Conservation (phyloP, 495 filamentous ascomycete genomes). For the Baudoinia panamericana region DNA sequence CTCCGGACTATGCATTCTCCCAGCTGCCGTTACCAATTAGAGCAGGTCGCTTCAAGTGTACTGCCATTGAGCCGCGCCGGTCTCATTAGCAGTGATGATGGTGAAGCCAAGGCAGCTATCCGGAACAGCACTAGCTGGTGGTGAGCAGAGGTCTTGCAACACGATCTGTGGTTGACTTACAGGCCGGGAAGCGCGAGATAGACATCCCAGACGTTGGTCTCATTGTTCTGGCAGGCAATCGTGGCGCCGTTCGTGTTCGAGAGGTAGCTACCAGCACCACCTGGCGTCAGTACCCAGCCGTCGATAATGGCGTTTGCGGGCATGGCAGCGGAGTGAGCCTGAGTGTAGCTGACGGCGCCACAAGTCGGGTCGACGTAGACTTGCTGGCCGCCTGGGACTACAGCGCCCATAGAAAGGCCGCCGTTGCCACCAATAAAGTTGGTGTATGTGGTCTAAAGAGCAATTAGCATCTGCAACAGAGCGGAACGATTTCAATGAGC, state of each 20-base stretch:
- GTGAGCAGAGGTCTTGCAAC: constrained; percentile 5
- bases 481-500: neutral
- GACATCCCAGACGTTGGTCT: constrained; percentile 7
- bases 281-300: constrained; percentile 11
- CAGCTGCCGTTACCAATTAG: too few species aligned
- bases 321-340: constrained; percentile 11
- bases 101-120: constrained; percentile 9
- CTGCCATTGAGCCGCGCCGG: constrained; percentile 16
- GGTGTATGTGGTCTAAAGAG: constrained; percentile 3
- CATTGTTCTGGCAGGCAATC: constrained; percentile 2
- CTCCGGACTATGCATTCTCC: too few species aligned
- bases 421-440: constrained; percentile 8
- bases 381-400: constrained; percentile 21
- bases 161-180: constrained; percentile 10
- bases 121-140: too few species aligned
- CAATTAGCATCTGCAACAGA: neutral
- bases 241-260: constrained; percentile 1
- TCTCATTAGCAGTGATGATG: constrained; percentile 10
- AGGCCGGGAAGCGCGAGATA: neutral
- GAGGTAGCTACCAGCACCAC: too few species aligned
- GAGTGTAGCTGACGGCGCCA: constrained; percentile 20
- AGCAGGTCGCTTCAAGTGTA: constrained; percentile 11
- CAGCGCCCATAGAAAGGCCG: constrained; percentile 11
- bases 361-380: constrained; percentile 16
- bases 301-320: constrained; percentile 7